Base-by-base conservation (phyloP, 2,329 filamentous ascomycete species). In the Coniosporium tulheliwenetii region DNA sequence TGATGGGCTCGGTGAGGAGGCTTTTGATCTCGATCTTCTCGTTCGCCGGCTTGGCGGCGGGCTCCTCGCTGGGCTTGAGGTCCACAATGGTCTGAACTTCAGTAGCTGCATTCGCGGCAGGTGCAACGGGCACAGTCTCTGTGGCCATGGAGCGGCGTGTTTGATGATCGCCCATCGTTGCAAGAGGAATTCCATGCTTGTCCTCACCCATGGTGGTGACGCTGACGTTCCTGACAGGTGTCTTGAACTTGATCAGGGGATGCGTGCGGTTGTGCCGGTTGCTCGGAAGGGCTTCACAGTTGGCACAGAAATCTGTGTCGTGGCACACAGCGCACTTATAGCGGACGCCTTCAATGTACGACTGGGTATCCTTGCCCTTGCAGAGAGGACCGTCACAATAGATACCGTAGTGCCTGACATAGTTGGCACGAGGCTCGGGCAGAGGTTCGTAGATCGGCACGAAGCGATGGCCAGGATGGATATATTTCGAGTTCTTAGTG, bases 311-410 rank as follows among this genome's bases (percentile, higher is more conserved):
- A 62, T 98, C 91, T 30, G 81, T 81, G 58, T 98, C 87, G 54
- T 93, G 73, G 68, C 91, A 98, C 42, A 98, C 81, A 40, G 89
- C 85, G 57, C 91, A 98, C 76, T 98, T 98, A 74, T 91, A 98
- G 47, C 91, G 84, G 45, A 81, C 73, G 39, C 91, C 93, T 41
- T 72, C 71, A 52, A 98, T 95, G 66, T 75, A 69, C 54, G 67
- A 56, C 57, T 70, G 57, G 49, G 61, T 50, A 52, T 69, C 50
- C 61, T 68, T 67, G 52, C 66, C 63, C 44, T 72, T 72, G 72
- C 91, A 98, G 36, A 94, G 71, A 16, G 87, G 87, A 1, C 91
- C 91, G 59, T 98, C 91, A 56, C 91, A 98, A 70, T 82, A 93
- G 56, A 96, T 89, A 43, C 87, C 89, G 47, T 71, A 69, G 57